Evolutionary conservation across 176 grass and related monocot species (phyloP), one percentile per base, ranked within the genome.

Genomic region (Rhynchospora breviuscula): DNA sequence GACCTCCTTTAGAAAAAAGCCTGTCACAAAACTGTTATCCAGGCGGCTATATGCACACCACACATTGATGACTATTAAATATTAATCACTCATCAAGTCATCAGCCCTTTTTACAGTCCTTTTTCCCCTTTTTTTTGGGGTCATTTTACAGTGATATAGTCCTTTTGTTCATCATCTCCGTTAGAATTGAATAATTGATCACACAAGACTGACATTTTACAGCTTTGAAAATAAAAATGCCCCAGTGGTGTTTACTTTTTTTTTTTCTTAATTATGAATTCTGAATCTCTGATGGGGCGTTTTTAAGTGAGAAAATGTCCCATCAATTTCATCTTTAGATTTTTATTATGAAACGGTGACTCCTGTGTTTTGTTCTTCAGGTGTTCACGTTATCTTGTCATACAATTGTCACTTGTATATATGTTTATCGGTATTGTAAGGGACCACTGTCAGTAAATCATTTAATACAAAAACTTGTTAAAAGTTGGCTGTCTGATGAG

Each of bases 11-110:
- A 78, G 23, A 33, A 31, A 64, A 76, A 78, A 78, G 73, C 25
- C 73, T 78, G 73, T 33, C 51, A 18, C 13, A 49, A 56, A 78
- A 57, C 23, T 29, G 14, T 78, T 78, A 78, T 22, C 49, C 52
- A 57, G 73, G 73, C 73, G 73, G 73, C 25, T 78, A 78, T 57
- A 54, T 77, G 51, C 73, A 54, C 23, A 78, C 51, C 73, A 78
- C 73, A 57, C 73, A 78, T 78, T 78, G 21, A 78, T 78, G 14
- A 4, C 49, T 33, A 40, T 40, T 35, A 3, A 35, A 1, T 35
- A 35, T 3, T 40, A 40, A 40, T 40, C 35, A 48, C 49, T 78
- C 73, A 78, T 57, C 73, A 78, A 40, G 23, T 78, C 49, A 8
- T 78, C 49, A 78, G 23, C 56, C 49, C 51, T 78, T 78, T 70